Conservation (phyloP, 2,329 filamentous ascomycete species). For the Gyromitra esculenta region DNA sequence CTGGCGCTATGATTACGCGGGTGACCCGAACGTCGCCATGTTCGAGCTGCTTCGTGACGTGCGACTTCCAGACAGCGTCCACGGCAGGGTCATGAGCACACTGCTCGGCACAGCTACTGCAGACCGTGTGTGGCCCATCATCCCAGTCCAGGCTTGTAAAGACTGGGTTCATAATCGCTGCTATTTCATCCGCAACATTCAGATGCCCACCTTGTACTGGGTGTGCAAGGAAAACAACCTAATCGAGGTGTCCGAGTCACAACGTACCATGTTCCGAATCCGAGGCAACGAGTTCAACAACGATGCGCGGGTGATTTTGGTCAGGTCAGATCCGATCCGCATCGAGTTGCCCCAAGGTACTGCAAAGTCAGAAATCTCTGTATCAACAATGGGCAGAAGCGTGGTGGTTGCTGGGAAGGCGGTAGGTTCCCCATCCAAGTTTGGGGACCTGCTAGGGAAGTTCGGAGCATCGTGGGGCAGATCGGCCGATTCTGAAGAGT, state of each 20-base stretch:
- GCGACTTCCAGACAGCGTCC: not conserved
- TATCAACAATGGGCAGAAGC: too few relatives aligned
- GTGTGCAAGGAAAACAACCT: too few relatives aligned
- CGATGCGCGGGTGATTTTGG: not conserved
- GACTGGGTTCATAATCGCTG: constrained; percentile 32
- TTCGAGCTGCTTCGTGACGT: not conserved
- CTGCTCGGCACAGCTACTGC: not conserved
- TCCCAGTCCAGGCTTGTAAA: not conserved
- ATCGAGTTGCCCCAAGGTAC: too few relatives aligned
- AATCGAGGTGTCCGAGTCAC: not conserved
- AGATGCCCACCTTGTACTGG: constrained; percentile 30
- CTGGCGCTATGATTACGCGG: constrained; percentile 29
- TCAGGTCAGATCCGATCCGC: not conserved
- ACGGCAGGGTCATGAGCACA: not conserved
- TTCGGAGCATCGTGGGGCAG: not conserved
- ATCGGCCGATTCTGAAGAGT: too few relatives aligned
- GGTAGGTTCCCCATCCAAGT: not conserved
- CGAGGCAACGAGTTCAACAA: not conserved
- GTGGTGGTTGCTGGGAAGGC: not conserved
- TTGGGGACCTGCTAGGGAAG: constrained; percentile 23
- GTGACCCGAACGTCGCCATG: not conserved
- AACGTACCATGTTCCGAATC: constrained; percentile 27
- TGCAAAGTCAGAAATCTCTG: not conserved
- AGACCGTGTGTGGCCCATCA: constrained; percentile 9
- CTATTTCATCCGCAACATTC: constrained; percentile 44